Percentiles rank a stretch among this genome's conserved stretches.
Evolutionary conservation across 2,329 filamentous ascomycete species (phyloP).

Genomic region (Penicillium sp.): DNA sequence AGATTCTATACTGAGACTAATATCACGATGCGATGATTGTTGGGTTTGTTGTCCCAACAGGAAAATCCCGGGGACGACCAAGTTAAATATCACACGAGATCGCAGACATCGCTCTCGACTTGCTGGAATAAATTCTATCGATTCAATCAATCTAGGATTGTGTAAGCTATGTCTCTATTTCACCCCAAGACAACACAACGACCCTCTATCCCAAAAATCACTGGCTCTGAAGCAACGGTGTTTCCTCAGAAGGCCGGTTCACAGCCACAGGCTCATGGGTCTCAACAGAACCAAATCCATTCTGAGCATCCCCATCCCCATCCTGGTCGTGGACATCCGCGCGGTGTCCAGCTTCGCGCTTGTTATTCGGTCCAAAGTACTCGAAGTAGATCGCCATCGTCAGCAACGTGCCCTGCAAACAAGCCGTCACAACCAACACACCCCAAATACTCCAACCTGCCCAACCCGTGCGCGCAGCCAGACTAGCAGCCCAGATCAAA

Average conservation of each 20-base stretch:
- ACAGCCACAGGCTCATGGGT: constrained; percentile 15
- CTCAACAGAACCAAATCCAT: constrained; percentile 6
- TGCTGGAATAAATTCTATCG: constrained; percentile 3
- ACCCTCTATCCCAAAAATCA: constrained; percentile 9
- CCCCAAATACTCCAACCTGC: constrained; percentile 96
- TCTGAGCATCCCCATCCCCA: constrained; percentile 15
- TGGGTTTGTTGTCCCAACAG: background rate
- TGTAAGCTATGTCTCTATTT: constrained; percentile 3
- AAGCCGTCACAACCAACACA: constrained; percentile 82
- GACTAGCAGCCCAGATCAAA: constrained; percentile 82
- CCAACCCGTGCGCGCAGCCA: constrained; percentile 76
- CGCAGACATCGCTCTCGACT: background rate
- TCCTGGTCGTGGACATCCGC: constrained; percentile 16
- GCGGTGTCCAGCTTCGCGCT: constrained; percentile 21
- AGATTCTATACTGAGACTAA: constrained; percentile 10
- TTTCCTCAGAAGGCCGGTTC: constrained; percentile 35
- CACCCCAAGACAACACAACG: background rate
- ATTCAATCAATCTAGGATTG: constrained; percentile 6
- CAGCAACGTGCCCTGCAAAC: constrained; percentile 79
- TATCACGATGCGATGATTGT: constrained; percentile 22
- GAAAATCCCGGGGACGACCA: constrained; percentile 4
- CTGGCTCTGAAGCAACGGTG: constrained; percentile 35
- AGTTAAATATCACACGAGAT: constrained; percentile 1
- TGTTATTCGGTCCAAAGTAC: constrained; percentile 50
- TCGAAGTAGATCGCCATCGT: constrained; percentile 77